Percentiles rank a stretch among this genome's conserved stretches.
Conservation (phyloP, 176 grass and related monocot genomes). For the Typha latifolia region DNA sequence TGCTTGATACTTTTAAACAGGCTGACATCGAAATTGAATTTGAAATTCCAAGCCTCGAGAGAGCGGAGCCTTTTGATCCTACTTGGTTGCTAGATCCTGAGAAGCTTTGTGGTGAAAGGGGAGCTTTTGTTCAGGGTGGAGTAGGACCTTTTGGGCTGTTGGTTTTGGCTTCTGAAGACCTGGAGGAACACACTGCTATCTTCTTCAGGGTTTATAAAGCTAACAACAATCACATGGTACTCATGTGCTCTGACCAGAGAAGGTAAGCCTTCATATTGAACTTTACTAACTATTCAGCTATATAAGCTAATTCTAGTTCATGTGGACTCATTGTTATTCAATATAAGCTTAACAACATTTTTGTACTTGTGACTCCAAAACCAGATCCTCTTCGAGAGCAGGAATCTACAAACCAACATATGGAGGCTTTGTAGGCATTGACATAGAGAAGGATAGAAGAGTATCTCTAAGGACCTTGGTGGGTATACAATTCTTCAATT, state of each 20-base stretch:
- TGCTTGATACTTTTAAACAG: constrained; percentile 32
- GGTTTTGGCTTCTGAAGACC: constrained; percentile 51
- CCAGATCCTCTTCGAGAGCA: constrained; percentile 58
- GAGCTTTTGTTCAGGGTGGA: constrained; percentile 26
- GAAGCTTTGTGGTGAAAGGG: constrained; percentile 44
- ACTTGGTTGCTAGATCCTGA: constrained; percentile 52
- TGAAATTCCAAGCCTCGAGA: constrained; percentile 27
- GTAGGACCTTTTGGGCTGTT: constrained; percentile 77
- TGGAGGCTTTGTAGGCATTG: constrained; percentile 60
- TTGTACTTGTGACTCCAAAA: not conserved
- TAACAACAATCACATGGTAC: constrained; percentile 36
- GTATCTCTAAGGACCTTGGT: constrained; percentile 82
- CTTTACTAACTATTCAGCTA: too few relatives aligned
- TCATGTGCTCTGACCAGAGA: constrained; percentile 68
- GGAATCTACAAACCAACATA: constrained; percentile 58
- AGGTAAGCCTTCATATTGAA: constrained; percentile 23
- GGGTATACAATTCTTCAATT: not conserved
- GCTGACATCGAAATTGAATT: constrained; percentile 80
- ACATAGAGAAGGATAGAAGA: constrained; percentile 41
- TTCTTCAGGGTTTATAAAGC: constrained; percentile 73
- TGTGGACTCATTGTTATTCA: not conserved
- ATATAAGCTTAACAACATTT: not conserved
- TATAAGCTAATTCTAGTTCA: not conserved
- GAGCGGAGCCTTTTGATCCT: constrained; percentile 46
- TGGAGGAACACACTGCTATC: constrained; percentile 55